Conservation (phyloP, 2,329 filamentous ascomycete genomes). For the Aspergillus alliaceus region DNA sequence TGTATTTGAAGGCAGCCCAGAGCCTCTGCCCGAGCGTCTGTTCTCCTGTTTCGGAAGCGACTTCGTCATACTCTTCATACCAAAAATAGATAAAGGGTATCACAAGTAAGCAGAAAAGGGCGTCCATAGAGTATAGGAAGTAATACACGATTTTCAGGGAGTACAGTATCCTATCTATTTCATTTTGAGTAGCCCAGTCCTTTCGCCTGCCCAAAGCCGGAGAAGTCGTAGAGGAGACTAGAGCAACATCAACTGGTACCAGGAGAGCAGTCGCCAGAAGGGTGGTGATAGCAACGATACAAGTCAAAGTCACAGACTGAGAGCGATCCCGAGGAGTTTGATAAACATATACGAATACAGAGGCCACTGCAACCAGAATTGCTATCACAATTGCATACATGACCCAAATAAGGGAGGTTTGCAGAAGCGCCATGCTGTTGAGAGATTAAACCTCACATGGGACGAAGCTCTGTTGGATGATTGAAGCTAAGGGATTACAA, state of each 20-base stretch:
- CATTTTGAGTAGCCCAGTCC: constrained; percentile 86
- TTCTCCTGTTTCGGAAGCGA: constrained; percentile 75
- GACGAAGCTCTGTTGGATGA: background rate
- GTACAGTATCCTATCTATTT: constrained; percentile 73
- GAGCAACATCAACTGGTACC: constrained; percentile 90
- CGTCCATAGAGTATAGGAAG: constrained; percentile 85
- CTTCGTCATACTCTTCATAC: constrained; percentile 96
- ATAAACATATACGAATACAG: constrained; percentile 87
- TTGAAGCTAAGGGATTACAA: background rate
- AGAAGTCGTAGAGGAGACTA: constrained; percentile 84
- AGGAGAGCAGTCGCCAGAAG: constrained; percentile 90
- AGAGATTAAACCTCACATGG: constrained; percentile 16
- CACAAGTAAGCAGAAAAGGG: constrained; percentile 81
- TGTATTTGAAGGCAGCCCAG: constrained; percentile 87
- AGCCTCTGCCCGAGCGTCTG: constrained; percentile 71
- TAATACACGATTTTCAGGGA: constrained; percentile 91
- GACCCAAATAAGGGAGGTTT: constrained; percentile 91
- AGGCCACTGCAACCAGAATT: constrained; percentile 73
- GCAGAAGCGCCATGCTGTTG: constrained; percentile 65
- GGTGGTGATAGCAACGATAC: constrained; percentile 81
- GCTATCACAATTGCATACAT: constrained; percentile 81
- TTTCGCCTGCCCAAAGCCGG: constrained; percentile 79
- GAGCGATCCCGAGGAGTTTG: constrained; percentile 87
- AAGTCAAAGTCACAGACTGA: constrained; percentile 75
- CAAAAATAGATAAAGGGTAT: constrained; percentile 98